Evolutionary conservation across 768 basidiomycete genomes (phyloP), one percentile per base, ranked within the genome.

Genomic region (Exidia glandulosa): DNA sequence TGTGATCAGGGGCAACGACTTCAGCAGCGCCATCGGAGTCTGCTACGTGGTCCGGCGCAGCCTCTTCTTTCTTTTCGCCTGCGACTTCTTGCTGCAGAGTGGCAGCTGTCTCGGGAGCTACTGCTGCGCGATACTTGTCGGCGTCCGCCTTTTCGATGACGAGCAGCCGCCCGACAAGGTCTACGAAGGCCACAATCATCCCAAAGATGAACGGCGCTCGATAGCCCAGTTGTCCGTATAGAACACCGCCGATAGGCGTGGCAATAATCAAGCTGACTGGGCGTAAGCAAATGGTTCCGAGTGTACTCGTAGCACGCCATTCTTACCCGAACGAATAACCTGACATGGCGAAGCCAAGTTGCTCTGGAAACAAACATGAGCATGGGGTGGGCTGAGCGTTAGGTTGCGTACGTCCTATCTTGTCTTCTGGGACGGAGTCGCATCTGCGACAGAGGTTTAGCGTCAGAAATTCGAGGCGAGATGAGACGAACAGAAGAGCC

Each of bases 201-300:
- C 78, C 75, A 54, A 82, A 80, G 27, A 85, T 71, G 59, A 85
- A 83, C 1, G 85, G 85, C 3, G 75, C 83, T n/a, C 80, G 79
- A 65, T 77, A 85, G 6, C 85, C 85, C 65, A 81, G 83, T 16
- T 73, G 76, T 23, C 66, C 64, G 64, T 79, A 86, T 31, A 86
- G 66, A 2, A 71, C 67, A 27, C 85, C 84, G 32, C 83, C 85
- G 3, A 79, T 74, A 0, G 85, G 82, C 2, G 83, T 80, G 12
- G 82, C 85, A 31, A 81, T 72, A 12, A 82, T 66, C 23, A 78
- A 68, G 32, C 83, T 45, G 2, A n/a, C n/a, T n/a, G n/a, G n/a
- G n/a, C n/a, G n/a, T 37, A 37, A 37, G 36, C 19, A 12, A 19
- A 12, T 37, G 36, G 36, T 37, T 37, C 19, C 36, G 36, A 12